Conservation (phyloP, 2,329 filamentous ascomycete species). For the Trichoderma citrinoviride region DNA sequence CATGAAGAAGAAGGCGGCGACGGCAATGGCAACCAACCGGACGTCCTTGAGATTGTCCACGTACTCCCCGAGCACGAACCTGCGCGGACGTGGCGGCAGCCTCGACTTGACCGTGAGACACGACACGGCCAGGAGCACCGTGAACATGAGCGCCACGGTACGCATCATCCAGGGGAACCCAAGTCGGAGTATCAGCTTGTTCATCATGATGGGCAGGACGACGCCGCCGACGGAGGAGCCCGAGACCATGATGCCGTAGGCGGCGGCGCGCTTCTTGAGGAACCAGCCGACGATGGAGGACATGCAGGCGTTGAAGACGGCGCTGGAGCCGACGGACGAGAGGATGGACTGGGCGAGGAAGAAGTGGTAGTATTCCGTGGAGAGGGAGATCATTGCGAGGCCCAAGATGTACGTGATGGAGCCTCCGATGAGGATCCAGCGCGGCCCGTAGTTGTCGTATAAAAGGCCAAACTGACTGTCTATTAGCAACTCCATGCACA, state of each 20-base stretch:
- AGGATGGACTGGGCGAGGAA: conserved; percentile 44
- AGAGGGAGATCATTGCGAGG: conserved; percentile 62
- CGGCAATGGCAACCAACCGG: conserved; percentile 42
- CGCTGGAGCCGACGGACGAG: conserved; percentile 42
- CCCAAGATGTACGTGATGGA: conserved; percentile 59
- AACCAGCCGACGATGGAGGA: conserved; percentile 52
- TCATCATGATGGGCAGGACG: conserved; percentile 59
- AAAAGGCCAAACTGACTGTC: conserved; percentile 51
- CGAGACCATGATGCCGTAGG: conserved; percentile 52
- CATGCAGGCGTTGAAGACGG: conserved; percentile 44
- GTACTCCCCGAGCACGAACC: conserved; percentile 49
- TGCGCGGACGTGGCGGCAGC: conserved; percentile 45
- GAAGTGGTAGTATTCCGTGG: conserved; percentile 44
- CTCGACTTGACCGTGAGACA: conserved; percentile 41
- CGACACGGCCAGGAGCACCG: conserved; percentile 38
- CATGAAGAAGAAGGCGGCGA: conserved; percentile 55
- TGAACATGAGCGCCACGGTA: conserved; percentile 46
- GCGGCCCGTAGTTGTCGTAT: conserved; percentile 64
- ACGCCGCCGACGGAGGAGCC: conserved; percentile 56
- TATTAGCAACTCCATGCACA: background rate
- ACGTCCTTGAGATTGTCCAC: conserved; percentile 46
- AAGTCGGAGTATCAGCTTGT: conserved; percentile 49
- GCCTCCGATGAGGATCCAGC: conserved; percentile 53
- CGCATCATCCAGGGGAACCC: conserved; percentile 51
- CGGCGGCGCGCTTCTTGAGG: conserved; percentile 48